Conservation (phyloP, 257 asterid species). For the Capsicum rhomboideum region DNA sequence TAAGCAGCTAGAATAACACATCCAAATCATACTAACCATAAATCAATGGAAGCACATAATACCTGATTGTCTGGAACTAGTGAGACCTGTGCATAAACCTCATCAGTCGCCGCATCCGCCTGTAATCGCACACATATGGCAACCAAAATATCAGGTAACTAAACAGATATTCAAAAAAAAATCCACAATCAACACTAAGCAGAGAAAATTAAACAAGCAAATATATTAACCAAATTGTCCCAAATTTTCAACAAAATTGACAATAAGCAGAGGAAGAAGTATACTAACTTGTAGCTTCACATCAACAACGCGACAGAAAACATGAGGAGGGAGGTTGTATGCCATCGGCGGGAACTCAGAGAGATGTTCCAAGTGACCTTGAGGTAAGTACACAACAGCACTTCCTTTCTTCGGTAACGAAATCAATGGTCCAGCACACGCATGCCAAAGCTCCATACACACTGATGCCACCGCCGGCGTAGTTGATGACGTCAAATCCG, state of each 20-base stretch:
- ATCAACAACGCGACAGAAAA: slow-evolving; percentile 87
- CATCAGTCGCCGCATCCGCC: slow-evolving; percentile 87
- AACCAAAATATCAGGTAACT: background rate
- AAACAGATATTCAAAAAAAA: background rate
- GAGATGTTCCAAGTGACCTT: slow-evolving; percentile 80
- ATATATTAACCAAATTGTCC: background rate
- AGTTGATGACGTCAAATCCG: slow-evolving; percentile 21
- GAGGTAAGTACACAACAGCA: slow-evolving; percentile 81
- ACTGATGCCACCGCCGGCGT: slow-evolving; percentile 36
- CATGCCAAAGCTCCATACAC: slow-evolving; percentile 98
- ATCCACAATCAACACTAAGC: background rate
- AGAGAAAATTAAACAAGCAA: background rate
- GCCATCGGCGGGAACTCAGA: slow-evolving; percentile 44
- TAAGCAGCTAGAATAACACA: background rate
- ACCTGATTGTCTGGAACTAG: slow-evolving; percentile 80
- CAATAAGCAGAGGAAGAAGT: background rate
- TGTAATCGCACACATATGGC: slow-evolving; percentile 1
- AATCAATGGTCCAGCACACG: slow-evolving; percentile 96
- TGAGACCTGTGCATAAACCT: slow-evolving; percentile 85
- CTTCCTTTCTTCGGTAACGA: slow-evolving; percentile 85
- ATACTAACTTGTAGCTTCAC: slow-evolving; percentile 73
- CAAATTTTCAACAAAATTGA: background rate
- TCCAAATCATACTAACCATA: background rate
- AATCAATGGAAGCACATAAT: slow-evolving; percentile 4
- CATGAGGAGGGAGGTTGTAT: slow-evolving; percentile 69